These are phyloP conservation scores for Fusarium foetens DNA, from an alignment of 2,329 filamentous ascomycete species.

Conservation along the genomic window DNA sequence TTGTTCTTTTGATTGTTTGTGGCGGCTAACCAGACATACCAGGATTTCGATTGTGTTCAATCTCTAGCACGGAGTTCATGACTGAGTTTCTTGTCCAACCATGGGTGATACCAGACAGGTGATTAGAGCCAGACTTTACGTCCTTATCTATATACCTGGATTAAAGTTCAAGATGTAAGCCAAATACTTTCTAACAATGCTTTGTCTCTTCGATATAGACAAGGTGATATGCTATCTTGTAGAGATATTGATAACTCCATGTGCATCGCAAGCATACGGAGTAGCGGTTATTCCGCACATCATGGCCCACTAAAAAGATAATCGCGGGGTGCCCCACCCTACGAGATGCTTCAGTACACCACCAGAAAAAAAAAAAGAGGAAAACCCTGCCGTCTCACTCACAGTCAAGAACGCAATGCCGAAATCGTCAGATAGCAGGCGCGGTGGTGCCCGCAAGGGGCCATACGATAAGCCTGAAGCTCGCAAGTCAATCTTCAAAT, in stretches of 20 bases:
- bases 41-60: not conserved
- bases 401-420: not conserved
- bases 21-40: not conserved
- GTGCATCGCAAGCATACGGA: not conserved
- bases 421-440: not conserved
- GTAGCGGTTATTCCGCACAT: not conserved
- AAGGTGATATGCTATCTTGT: not conserved
- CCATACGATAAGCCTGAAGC: not conserved
- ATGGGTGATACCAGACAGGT: not conserved
- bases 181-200: not conserved
- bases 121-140: not conserved
- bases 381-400: not conserved
- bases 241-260: not conserved
- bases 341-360: not conserved
- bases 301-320: not conserved
- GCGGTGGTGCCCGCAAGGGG: not conserved
- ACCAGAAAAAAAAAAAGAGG: not conserved
- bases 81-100: not conserved
- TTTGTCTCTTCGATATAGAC: not conserved
- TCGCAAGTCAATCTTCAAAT: not conserved
- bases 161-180: not conserved
- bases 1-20: constrained; percentile 4
- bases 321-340: not conserved
- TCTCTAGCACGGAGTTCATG: not conserved
- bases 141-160: not conserved